Evolutionary conservation across 2,329 filamentous ascomycete species (phyloP), one percentile per base, ranked within the genome.

Genomic region (Gyromitra esculenta): DNA sequence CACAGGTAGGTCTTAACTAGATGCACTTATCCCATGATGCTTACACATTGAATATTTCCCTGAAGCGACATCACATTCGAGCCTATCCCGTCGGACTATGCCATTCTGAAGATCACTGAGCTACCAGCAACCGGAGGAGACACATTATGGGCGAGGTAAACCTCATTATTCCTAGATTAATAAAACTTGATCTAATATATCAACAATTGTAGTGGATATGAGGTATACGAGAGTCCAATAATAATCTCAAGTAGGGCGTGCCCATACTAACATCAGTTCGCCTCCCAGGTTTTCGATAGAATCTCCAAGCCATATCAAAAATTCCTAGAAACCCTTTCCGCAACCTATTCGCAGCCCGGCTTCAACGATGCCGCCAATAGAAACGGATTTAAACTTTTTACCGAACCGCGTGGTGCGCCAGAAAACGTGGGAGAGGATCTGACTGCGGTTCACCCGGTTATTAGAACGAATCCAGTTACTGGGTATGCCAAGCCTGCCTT

Each of bases 61-160:
- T 37, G 60, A 15, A 59, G 54, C 0, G 89, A 91, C 78, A 91
- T 91, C 78, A 86, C 87, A 0, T 91, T 90, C 76, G 90, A 92
- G 83, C 87, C 87, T 0, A 84, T 88, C 3, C 90, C 90, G 0
- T 86, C 86, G 3, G 90, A 92, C 81, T 92, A 91, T 79, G 86
- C 89, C 0, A 85, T 87, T 0, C 83, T 91, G 13, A 86, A 88
- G 39, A 83, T 91, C 0, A 86, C 85, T 1, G 83, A 87, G 67
- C 82, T 90, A 0, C 89, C 89, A 0, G 84, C 84, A 62, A 88
- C 86, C 0, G 88, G 88, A 5, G 86, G 88, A 48, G 88, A 90
- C 81, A 91, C 90, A 0, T 85, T 91, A 4, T 91, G 89, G 89
- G 89, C 89, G 8, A 75, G 73, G 67, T 66, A 25, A 57, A 7